Evolutionary conservation across 1,139 yeast species (phyloP), one percentile per base, ranked within the genome.

Genomic region (Kurtzmaniella quercitrusa): DNA sequence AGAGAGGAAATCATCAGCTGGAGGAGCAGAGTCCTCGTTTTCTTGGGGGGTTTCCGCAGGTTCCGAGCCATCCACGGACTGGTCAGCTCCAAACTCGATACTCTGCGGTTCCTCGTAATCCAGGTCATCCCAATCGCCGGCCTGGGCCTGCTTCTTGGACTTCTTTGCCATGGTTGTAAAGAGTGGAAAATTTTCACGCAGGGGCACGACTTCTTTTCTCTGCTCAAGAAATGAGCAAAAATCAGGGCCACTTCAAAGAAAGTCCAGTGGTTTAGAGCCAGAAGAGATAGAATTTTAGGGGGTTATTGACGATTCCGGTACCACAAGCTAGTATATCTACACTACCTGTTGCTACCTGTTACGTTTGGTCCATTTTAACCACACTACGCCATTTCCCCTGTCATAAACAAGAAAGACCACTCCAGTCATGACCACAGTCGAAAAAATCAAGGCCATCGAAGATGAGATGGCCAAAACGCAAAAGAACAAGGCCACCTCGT

Each of bases 381-480:
- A n/a, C n/a, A n/a, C n/a, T n/a, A n/a, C n/a, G n/a, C n/a, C n/a
- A n/a, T n/a, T n/a, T n/a, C n/a, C n/a, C n/a, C n/a, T n/a, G n/a
- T n/a, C n/a, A n/a, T n/a, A n/a, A n/a, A n/a, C n/a, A n/a, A n/a
- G n/a, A n/a, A n/a, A n/a, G n/a, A n/a, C n/a, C n/a, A n/a, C n/a
- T n/a, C n/a, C n/a, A 15, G 24, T 19, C 38, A 82, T 88, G 75
- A 87, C 96, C 7, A 87, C 94, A 2, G 95, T 87, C 43, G 96
- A 89, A 54, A 87, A 87, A 66, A 87, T 87, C 65, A 86, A 86
- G 70, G 84, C 88, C 70, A 88, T 93, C 72, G 96, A 91, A 66
- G 94, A 85, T 72, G 98, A 91, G 71, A 80, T 84, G 97, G 91
- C 96, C 71, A 78, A 76, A 57, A 91, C 98, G 57, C 98, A 91